Percentiles rank a stretch among this genome's conserved stretches.
Evolutionary conservation across 257 asterid genomes (phyloP).

Genomic region (Fraxinus cuspidata): DNA sequence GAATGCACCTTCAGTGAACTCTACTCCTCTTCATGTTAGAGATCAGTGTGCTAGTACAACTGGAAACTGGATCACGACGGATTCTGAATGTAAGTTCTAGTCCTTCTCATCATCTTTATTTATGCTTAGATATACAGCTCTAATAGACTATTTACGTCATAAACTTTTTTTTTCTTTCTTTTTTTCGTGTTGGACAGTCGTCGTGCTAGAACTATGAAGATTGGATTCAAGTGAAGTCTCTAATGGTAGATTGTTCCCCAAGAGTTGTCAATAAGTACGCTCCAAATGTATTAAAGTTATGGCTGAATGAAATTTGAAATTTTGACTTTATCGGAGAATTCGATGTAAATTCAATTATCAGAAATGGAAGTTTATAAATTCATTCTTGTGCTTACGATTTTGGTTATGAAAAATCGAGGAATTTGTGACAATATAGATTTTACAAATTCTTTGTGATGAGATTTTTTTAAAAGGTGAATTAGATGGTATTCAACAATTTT

Average conservation of each 20-base stretch:
- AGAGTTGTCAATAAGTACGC: neutral
- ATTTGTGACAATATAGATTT: no score
- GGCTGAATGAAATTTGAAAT: neutral
- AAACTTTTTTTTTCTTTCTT: no score
- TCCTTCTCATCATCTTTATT: neutral
- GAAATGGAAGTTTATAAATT: neutral
- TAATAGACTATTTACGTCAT: no score
- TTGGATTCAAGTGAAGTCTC: neutral
- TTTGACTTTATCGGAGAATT: neutral
- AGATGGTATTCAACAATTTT: no score
- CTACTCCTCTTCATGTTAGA: slow-evolving; percentile 24
- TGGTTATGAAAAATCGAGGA: no score
- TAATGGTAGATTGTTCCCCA: neutral
- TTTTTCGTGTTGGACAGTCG: slow-evolving; percentile 38
- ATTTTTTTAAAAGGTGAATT: no score
- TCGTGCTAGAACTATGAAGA: slow-evolving; percentile 56
- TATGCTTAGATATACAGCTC: neutral
- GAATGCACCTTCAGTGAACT: slow-evolving; percentile 21
- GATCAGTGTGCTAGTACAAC: slow-evolving; percentile 20
- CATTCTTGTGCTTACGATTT: neutral
- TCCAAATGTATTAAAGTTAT: neutral
- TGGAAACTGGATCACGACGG: slow-evolving; percentile 57
- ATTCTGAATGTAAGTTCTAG: slow-evolving; percentile 48
- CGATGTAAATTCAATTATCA: neutral
- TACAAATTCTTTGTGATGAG: no score